phyloP scores from a whole-genome alignment of 2,329 filamentous ascomycete species.

The Davidsoniella australis region DNA sequence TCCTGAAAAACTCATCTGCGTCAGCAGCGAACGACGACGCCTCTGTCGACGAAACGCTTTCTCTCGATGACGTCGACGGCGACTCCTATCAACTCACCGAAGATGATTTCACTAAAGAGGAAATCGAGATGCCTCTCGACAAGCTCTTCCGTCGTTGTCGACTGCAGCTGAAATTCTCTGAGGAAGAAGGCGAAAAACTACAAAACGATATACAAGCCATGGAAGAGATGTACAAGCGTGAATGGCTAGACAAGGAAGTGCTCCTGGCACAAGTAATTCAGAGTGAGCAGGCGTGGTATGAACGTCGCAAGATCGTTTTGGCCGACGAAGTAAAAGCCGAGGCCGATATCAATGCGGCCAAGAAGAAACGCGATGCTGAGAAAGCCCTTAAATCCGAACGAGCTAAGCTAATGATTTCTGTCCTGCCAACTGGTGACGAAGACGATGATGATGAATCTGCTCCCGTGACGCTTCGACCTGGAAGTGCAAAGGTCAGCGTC shows the following conservation, averaged over 20 bases:
- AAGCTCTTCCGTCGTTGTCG: slow-evolving; percentile 52
- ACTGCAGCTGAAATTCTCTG: slow-evolving; percentile 56
- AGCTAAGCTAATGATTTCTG: not conserved
- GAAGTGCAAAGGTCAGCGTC: too few species aligned
- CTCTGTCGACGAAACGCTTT: slow-evolving; percentile 32
- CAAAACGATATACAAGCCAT: slow-evolving; percentile 46
- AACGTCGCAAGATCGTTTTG: slow-evolving; percentile 33
- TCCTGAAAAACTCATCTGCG: slow-evolving; percentile 43
- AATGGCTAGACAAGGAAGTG: slow-evolving; percentile 68
- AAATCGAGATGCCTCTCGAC: slow-evolving; percentile 41
- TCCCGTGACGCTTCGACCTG: too few species aligned
- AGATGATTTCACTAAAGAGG: slow-evolving; percentile 47
- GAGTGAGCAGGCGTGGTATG: slow-evolving; percentile 49
- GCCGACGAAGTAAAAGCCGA: slow-evolving; percentile 21
- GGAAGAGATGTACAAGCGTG: slow-evolving; percentile 49
- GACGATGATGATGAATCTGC: not conserved
- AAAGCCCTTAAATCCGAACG: not conserved
- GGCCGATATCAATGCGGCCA: slow-evolving; percentile 15
- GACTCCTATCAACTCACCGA: slow-evolving; percentile 40
- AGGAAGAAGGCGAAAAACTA: slow-evolving; percentile 46
- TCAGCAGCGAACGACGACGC: slow-evolving; percentile 38
- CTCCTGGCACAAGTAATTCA: slow-evolving; percentile 55
- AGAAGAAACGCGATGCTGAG: slow-evolving; percentile 5
- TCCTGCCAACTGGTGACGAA: not conserved
- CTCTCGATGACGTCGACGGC: slow-evolving; percentile 27